phyloP scores from a whole-genome alignment of 2,329 filamentous ascomycete genomes.

The Aureobasidium uvarum region DNA sequence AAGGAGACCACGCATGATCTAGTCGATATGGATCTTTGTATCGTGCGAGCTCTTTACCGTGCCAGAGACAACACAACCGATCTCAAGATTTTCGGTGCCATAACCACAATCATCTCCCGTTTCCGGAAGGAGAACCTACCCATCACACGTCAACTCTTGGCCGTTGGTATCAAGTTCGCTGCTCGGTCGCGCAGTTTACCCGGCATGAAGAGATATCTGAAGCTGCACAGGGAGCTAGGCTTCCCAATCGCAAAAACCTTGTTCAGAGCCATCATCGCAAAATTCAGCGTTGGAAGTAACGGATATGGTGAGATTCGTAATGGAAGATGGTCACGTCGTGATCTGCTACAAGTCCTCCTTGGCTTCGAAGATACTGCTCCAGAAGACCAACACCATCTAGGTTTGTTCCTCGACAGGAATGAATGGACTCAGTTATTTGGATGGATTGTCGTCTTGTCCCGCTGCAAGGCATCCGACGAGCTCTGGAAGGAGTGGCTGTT shows the following conservation, averaged over 20 bases:
- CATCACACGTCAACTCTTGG: slow-evolving; percentile 31
- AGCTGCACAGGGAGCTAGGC: slow-evolving; percentile 29
- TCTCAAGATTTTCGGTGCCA: slow-evolving; percentile 32
- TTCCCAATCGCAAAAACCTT: slow-evolving; percentile 32
- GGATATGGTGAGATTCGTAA: slow-evolving; percentile 42
- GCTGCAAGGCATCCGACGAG: slow-evolving; percentile 35
- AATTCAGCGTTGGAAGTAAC: slow-evolving; percentile 40
- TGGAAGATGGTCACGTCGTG: slow-evolving; percentile 38
- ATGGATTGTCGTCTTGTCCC: slow-evolving; percentile 39
- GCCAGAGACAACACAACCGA: slow-evolving; percentile 36
- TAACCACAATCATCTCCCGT: slow-evolving; percentile 35
- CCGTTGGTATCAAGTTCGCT: slow-evolving; percentile 39
- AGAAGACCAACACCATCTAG: slow-evolving; percentile 37
- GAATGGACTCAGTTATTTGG: slow-evolving; percentile 40
- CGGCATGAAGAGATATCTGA: slow-evolving; percentile 38
- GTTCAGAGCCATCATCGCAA: slow-evolving; percentile 40
- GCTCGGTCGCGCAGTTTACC: slow-evolving; percentile 35
- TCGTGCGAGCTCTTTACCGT: slow-evolving; percentile 39
- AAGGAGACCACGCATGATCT: slow-evolving; percentile 31
- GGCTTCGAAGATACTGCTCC: slow-evolving; percentile 38
- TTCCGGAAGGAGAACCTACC: slow-evolving; percentile 33
- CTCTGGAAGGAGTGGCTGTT: slow-evolving; percentile 39
- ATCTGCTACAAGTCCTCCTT: slow-evolving; percentile 39
- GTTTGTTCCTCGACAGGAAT: slow-evolving; percentile 34
- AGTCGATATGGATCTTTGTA: slow-evolving; percentile 31